Evolutionary conservation across 2,329 filamentous ascomycete genomes (phyloP).

Genomic region (Fusarium sp.): DNA sequence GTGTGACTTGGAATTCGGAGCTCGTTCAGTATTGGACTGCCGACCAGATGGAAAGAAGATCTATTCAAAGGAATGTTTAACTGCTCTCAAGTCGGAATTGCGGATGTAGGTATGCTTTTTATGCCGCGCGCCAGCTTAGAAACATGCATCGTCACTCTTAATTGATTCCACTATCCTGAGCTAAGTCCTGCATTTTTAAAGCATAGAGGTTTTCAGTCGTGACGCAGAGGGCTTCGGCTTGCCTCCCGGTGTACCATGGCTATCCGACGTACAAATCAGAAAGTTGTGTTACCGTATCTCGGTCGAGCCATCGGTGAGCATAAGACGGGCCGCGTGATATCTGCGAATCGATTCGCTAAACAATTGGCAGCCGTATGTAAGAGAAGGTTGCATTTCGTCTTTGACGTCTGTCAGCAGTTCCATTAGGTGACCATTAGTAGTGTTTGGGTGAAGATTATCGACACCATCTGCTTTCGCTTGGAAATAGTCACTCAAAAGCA

Average conservation of each 20-base stretch:
- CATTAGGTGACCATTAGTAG: background rate
- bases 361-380: background rate
- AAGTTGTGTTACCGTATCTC: slow-evolving; percentile 39
- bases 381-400: background rate
- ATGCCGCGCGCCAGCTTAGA: background rate
- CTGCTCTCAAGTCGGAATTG: background rate
- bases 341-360: slow-evolving; percentile 8
- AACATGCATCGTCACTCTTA: background rate
- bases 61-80: background rate
- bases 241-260: slow-evolving; percentile 26
- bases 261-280: slow-evolving; percentile 38
- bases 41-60: background rate
- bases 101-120: background rate
- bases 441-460: background rate
- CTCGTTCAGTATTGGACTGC: slow-evolving; percentile 13
- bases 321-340: slow-evolving; percentile 11
- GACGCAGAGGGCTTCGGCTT: slow-evolving; percentile 24
- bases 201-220: background rate
- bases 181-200: background rate
- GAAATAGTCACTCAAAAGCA: slow-evolving; percentile 4
- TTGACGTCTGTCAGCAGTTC: background rate
- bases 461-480: background rate
- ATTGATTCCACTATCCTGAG: background rate
- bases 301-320: slow-evolving; percentile 43
- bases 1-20: slow-evolving; percentile 33